Conservation (phyloP, 2,329 filamentous ascomycete genomes). For the Lasiodiplodia gonubiensis region DNA sequence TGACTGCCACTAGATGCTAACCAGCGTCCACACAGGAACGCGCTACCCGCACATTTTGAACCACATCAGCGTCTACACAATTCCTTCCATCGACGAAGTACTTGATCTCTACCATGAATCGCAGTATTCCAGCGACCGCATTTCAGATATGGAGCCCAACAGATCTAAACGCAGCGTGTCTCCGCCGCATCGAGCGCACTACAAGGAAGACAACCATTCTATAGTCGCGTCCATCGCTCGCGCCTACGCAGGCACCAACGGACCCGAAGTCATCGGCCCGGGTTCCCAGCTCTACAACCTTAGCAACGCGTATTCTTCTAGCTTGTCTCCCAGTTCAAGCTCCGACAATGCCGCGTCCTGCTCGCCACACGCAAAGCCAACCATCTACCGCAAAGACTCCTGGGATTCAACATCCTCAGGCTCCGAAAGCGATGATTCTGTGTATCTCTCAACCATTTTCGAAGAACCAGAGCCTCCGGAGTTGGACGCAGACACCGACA, state of each 20-base stretch:
- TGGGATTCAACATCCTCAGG: not conserved
- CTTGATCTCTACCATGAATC: not conserved
- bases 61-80: slow-evolving; percentile 4
- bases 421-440: not conserved
- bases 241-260: not conserved
- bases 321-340: not conserved
- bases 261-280: not conserved
- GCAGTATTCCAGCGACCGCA: not conserved
- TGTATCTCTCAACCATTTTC: slow-evolving; percentile 11
- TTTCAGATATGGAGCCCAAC: not conserved
- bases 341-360: not conserved
- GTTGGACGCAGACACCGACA: not conserved
- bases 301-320: not conserved
- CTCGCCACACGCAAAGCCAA: not conserved
- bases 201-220: not conserved
- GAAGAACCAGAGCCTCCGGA: slow-evolving; percentile 10
- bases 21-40: not conserved
- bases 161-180: not conserved
- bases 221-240: not conserved
- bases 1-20: not conserved
- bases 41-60: slow-evolving; percentile 27
- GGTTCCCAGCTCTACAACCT: slow-evolving; percentile 10
- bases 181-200: not conserved
- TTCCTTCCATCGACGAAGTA: slow-evolving; percentile 25
- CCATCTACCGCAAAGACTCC: not conserved